Conservation (phyloP, 2,329 filamentous ascomycete species). For the Exophiala mesophila region DNA sequence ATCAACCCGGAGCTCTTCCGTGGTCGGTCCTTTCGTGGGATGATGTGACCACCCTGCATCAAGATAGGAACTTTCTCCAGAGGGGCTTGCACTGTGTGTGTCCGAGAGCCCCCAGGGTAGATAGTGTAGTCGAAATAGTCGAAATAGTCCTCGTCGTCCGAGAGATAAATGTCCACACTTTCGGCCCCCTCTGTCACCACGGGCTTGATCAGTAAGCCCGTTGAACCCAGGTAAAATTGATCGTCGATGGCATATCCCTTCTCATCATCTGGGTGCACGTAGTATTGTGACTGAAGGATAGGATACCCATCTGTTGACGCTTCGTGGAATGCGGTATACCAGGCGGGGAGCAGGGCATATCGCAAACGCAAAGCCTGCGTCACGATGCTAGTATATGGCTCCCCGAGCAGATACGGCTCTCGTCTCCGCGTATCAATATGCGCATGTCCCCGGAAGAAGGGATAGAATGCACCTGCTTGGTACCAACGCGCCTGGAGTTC, state of each 20-base stretch:
- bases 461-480: conserved; percentile 93
- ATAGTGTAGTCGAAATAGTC: conserved; percentile 88
- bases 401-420: conserved; percentile 82
- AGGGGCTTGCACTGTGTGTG: conserved; percentile 66
- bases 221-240: conserved; percentile 85
- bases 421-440: conserved; percentile 93
- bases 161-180: conserved; percentile 75
- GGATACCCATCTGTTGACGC: conserved; percentile 77
- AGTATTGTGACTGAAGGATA: conserved; percentile 88
- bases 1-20: conserved; percentile 82
- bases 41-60: conserved; percentile 88
- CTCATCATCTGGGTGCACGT: conserved; percentile 82
- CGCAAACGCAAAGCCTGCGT: conserved; percentile 81
- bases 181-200: conserved; percentile 72
- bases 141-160: conserved; percentile 85
- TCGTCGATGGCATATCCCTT: conserved; percentile 84
- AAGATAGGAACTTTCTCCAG: conserved; percentile 83
- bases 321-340: conserved; percentile 96
- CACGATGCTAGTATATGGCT: conserved; percentile 81
- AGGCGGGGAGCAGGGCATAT: conserved; percentile 83
- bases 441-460: conserved; percentile 95
- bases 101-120: conserved; percentile 67
- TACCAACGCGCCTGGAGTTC: conserved; percentile 94
- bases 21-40: conserved; percentile 82
- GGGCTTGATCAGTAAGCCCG: conserved; percentile 88